These are phyloP conservation scores for Hemisphaericaspora xylanilytica DNA, from an alignment of 1,139 yeast genomes.

Conservation along the genomic window DNA sequence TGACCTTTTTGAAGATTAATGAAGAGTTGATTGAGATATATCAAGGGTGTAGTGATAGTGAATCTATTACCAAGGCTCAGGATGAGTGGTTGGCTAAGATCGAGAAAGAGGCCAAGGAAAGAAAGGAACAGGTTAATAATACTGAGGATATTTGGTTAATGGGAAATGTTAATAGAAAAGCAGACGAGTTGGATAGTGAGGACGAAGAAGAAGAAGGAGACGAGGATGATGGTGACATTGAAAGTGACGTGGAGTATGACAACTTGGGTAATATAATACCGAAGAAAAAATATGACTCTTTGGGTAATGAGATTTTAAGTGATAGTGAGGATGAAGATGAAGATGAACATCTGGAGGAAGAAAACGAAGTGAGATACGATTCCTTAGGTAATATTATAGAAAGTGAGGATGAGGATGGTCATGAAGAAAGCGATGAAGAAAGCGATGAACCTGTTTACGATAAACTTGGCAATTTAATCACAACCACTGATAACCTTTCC, in stretches of 20 bases:
- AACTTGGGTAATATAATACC: conserved; percentile 16
- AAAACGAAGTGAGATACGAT: conserved; percentile 12
- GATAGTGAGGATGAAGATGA: conserved; percentile 7
- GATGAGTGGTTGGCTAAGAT: conserved; percentile 68
- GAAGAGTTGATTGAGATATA: conserved; percentile 73
- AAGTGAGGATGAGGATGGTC: conserved; percentile 8
- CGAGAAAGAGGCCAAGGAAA: conserved; percentile 65
- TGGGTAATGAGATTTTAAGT: conserved; percentile 12
- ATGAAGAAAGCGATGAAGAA: conserved; percentile 4
- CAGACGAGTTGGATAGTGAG: conserved; percentile 13
- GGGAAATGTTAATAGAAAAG: conserved; percentile 67
- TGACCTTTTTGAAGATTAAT: conserved; percentile 78
- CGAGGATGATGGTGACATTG: conserved; percentile 8
- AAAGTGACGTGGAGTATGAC: conserved; percentile 15
- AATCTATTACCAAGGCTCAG: conserved; percentile 70
- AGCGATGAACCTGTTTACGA: conserved; percentile 1
- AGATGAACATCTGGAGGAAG: conserved; percentile 4
- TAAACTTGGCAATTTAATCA: conserved; percentile 9
- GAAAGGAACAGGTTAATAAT: conserved; percentile 51
- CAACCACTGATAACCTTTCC: conserved; percentile 2
- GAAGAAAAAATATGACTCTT: conserved; percentile 9
- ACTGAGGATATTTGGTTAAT: conserved; percentile 69
- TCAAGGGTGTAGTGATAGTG: conserved; percentile 77
- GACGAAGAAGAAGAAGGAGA: conserved; percentile 12
- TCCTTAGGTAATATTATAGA: conserved; percentile 16